phyloP scores from a whole-genome alignment of 164 flowering plant species.

The Warburgia ugandensis region DNA sequence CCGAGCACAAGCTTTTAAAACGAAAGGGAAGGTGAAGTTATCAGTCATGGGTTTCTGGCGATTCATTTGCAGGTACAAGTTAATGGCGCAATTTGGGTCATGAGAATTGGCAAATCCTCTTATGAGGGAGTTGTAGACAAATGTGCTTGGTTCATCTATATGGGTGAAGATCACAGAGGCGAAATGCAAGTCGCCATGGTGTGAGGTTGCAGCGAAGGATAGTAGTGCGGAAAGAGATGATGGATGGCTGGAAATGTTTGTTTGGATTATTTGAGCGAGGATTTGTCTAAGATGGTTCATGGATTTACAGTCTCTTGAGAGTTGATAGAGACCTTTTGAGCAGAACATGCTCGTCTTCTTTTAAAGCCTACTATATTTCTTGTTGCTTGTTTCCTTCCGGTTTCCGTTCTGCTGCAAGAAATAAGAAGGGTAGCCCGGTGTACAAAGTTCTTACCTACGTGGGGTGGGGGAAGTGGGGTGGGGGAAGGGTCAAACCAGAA shows the following conservation, averaged over 20 bases:
- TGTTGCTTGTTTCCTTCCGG: neutral
- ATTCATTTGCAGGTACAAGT: constrained; percentile 15
- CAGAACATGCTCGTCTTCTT: neutral
- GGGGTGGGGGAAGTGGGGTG: too few species aligned
- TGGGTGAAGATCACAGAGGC: constrained; percentile 14
- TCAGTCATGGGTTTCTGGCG: constrained; percentile 10
- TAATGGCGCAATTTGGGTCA: constrained; percentile 8
- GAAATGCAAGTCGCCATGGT: constrained; percentile 12
- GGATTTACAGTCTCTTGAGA: constrained; percentile 15
- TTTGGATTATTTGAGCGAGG: constrained; percentile 13
- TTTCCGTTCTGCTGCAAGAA: neutral
- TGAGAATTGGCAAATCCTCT: constrained; percentile 10
- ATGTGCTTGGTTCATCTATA: constrained; percentile 13
- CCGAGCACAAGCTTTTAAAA: constrained; percentile 25
- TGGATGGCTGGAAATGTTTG: constrained; percentile 5
- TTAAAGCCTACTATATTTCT: too few species aligned
- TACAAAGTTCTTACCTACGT: neutral
- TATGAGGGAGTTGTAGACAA: constrained; percentile 11
- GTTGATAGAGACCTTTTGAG: constrained; percentile 4
- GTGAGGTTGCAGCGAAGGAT: constrained; percentile 14
- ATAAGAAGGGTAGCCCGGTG: neutral
- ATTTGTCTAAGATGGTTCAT: constrained; percentile 14
- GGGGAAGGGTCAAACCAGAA: too few species aligned
- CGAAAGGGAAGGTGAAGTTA: constrained; percentile 27
- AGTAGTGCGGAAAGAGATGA: constrained; percentile 14